Base-by-base conservation (phyloP, 2,329 filamentous ascomycete species). In the Emericellopsis cladophorae region DNA sequence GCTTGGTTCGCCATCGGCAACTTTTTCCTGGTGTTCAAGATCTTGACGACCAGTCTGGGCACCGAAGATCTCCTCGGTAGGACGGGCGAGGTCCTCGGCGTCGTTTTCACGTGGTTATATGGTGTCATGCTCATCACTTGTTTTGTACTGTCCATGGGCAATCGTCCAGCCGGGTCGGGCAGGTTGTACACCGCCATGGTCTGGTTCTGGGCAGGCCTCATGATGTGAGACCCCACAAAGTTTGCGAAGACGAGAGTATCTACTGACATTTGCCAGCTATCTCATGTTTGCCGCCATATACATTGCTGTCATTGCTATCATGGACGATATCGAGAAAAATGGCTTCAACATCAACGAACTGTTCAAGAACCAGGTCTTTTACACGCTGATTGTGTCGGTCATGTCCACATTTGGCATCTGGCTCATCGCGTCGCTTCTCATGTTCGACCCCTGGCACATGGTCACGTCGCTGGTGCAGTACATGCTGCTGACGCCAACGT, bases 381-480 rank as follows among this genome's bases (percentile, higher is more conserved):
- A 92, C 61, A 93, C 87, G 29, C 74, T 98, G 47, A 92, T 98
- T 51, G 79, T 98, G 40, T 95, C 89, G 1, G 76, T 96, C 53
- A 75, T 84, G 53, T 92, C 88, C 10, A 98, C 92, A 0, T 98
- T 92, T 57, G 73, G 93, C 46, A 80, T 98, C 54, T 98, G 89
- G 83, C 74, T 96, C 44, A 65, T 98, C 39, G 84, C 87, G 1
- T 95, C 88, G 8, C 71, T 98, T 49, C 70, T 98, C 50, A 96
- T 96, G 79, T 79, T 96, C 61, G 92, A 98, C 59, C 92, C 92
- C 4, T 98, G 92, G 90, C 92, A 98, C 66, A 96, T 98, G 88
- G 74, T 95, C 60, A 96, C 92, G n/a, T 81, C 83, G 43, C 87
- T 96, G 61, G 61, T 88, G 38, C 92, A 96, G 74, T 98, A 98